Evolutionary conservation across 2,329 filamentous ascomycete genomes (phyloP).

Genomic region (Magnaporthales sp.): DNA sequence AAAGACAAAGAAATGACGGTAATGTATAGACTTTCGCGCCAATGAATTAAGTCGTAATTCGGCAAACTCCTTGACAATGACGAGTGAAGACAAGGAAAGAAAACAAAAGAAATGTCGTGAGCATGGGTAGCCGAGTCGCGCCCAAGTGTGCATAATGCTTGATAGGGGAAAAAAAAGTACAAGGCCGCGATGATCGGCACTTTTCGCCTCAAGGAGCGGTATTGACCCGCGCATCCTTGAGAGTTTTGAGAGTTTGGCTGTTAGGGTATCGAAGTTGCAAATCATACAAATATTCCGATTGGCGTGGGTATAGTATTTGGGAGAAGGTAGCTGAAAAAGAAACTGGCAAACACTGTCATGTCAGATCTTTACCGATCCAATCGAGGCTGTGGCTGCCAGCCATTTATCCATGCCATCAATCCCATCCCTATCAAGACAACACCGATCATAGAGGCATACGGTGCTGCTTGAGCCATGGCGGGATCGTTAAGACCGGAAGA

Average conservation of each 20-base stretch:
- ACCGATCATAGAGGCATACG: constrained; percentile 74
- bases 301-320: not conserved
- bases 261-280: constrained; percentile 2
- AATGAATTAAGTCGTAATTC: not conserved
- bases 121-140: not conserved
- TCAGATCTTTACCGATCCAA: constrained; percentile 19
- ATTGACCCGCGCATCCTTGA: not conserved
- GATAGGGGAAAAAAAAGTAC: constrained; percentile 1
- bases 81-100: not conserved
- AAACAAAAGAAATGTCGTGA: not conserved
- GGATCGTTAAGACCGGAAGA: constrained; percentile 26
- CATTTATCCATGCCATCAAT: constrained; percentile 79
- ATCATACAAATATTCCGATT: not conserved
- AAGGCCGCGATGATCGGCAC: not conserved
- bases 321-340: not conserved
- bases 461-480: constrained; percentile 48
- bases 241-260: not conserved
- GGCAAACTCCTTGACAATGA: constrained; percentile 1
- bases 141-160: not conserved
- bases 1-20: not conserved
- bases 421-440: constrained; percentile 76
- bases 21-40: not conserved
- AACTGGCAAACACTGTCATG: not conserved
- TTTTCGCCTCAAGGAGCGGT: not conserved
- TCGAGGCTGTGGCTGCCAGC: constrained; percentile 53